Conservation (phyloP, 1,284 basidiomycete species). For the Trichosporon asahii region DNA sequence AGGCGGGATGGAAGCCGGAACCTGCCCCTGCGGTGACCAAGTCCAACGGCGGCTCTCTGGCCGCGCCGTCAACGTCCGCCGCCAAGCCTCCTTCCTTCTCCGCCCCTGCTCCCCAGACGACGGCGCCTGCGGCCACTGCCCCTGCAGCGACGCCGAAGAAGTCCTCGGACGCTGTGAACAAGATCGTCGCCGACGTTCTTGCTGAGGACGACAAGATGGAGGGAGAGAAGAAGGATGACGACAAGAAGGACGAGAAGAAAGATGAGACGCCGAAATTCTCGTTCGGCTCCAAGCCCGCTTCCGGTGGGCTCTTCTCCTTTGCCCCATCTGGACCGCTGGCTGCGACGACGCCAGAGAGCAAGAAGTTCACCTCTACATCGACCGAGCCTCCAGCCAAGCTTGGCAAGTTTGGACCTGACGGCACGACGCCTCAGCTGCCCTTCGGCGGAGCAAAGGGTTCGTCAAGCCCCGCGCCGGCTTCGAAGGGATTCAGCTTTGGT, state of each 20-base stretch:
- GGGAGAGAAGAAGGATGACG: constrained; percentile 16
- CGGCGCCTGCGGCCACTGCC: constrained; percentile 24
- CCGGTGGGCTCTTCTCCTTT: constrained; percentile 37
- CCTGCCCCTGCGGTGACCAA: background rate
- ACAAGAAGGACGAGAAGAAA: background rate
- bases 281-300: constrained; percentile 19
- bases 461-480: constrained; percentile 16
- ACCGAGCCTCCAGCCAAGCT: constrained; percentile 35
- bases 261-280: constrained; percentile 20
- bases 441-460: constrained; percentile 38
- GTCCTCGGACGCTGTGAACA: constrained; percentile 35
- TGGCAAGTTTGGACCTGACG: constrained; percentile 46
- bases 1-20: constrained; percentile 42
- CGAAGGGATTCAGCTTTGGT: constrained; percentile 15
- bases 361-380: constrained; percentile 35
- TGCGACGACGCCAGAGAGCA: constrained; percentile 37
- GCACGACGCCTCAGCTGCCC: constrained; percentile 35
- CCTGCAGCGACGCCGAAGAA: constrained; percentile 25
- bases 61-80: constrained; percentile 7
- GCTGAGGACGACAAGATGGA: constrained; percentile 29
- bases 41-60: background rate
- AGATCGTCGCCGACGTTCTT: constrained; percentile 38
- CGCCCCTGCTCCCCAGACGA: background rate
- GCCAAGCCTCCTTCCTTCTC: constrained; percentile 12
- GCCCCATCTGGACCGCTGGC: constrained; percentile 41